Percentiles rank a stretch among this genome's conserved stretches.
phyloP scores from a whole-genome alignment of 768 basidiomycete species.

The Pisolithus sp. region DNA sequence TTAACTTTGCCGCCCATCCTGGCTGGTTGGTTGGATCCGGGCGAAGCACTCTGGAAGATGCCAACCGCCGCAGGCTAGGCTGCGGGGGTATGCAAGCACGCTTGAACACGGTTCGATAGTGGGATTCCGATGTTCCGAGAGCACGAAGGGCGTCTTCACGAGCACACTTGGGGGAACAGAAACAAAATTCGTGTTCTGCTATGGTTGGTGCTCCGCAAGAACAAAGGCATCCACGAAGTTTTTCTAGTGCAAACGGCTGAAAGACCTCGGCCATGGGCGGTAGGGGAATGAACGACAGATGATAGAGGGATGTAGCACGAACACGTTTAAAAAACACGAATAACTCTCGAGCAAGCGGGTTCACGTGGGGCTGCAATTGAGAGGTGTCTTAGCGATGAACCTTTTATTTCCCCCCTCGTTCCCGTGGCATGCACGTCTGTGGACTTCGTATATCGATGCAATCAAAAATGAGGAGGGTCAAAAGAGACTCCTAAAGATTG shows the following conservation, averaged over 20 bases:
- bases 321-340: too few relatives aligned
- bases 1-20: not conserved
- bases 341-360: not conserved
- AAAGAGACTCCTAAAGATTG: not conserved
- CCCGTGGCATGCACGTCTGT: not conserved
- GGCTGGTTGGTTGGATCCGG: not conserved
- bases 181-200: constrained; percentile 23
- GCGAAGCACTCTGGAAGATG: not conserved
- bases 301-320: not conserved
- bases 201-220: constrained; percentile 21
- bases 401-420: not conserved
- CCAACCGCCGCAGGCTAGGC: not conserved
- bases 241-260: constrained; percentile 8
- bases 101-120: constrained; percentile 20
- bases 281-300: not conserved
- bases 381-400: not conserved
- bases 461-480: not conserved
- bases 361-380: not conserved
- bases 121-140: constrained; percentile 15
- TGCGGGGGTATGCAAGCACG: constrained; percentile 9
- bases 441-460: not conserved
- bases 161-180: constrained; percentile 23
- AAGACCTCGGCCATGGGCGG: not conserved
- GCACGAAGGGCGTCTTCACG: constrained; percentile 22
- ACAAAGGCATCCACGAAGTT: constrained; percentile 10